Evolutionary conservation across 306 rosid species (phyloP), one percentile per base, ranked within the genome.

Genomic region (Pyrus communis): DNA sequence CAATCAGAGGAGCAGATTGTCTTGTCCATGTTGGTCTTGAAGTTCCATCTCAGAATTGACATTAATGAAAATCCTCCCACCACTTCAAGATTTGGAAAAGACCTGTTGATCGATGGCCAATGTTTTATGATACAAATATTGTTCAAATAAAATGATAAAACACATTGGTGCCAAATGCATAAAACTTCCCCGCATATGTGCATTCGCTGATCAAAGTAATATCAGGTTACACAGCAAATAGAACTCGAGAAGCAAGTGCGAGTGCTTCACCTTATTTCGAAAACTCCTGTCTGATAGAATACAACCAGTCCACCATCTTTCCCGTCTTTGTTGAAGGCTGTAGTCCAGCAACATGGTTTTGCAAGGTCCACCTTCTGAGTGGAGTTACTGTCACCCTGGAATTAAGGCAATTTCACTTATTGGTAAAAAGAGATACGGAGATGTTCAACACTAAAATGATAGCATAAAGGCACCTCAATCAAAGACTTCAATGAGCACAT

Each of bases 41-140:
- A 80, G 92, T 80, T 88, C 98, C 98, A 93, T 81, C 97, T 86
- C 54, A 93, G 82, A 73, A 88, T 73, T 42, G 93, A 81, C 84
- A 57, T 71, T 77, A 93, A 79, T 67, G 96, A 87, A 68, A 77
- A 86, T 52, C 90, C 94, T 82, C 84, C 87, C 74, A 88, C 74
- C 73, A 86, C 91, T 82, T 90, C 91, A 73, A 93, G 83, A 86
- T 85, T 87, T 79, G 90, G 91, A 65, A 93, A 84, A 76, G 94
- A 88, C 85, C 98, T 93, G 88, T 80, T 55, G 72, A 15, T 73
- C 84, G 85, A 69, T 45, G 60, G 45, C 30, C 75, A 60, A 69
- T 15, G 1, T 52, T 55, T n/a, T 15, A 68, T 5, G 25, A 58
- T 61, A 59, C 35, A 21, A 66, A 54, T 65, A 38, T 40, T 43